phyloP scores from a whole-genome alignment of 306 rosid species.

The Begonia peltatifolia region DNA sequence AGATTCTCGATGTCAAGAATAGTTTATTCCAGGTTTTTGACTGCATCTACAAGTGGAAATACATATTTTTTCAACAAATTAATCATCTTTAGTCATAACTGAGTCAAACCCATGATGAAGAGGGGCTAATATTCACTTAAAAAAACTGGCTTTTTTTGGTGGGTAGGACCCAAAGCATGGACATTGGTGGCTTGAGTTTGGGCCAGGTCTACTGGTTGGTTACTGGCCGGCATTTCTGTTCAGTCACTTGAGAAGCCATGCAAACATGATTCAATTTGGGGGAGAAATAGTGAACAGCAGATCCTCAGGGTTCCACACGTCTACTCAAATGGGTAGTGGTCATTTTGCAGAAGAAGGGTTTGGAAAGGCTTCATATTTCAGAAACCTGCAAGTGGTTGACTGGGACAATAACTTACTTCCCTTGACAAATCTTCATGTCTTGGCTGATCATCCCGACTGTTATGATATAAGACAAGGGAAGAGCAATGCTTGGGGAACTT shows the following conservation, averaged over 20 bases:
- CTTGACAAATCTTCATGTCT: conserved; percentile 34
- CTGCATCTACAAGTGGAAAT: no score
- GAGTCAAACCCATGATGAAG: no score
- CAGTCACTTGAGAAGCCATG: conserved; percentile 57
- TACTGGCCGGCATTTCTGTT: conserved; percentile 65
- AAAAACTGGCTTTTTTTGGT: not conserved
- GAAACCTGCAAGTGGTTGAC: conserved; percentile 56
- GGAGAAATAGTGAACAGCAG: no score
- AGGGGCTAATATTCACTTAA: not conserved
- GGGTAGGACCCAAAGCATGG: conserved; percentile 63
- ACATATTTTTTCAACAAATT: no score
- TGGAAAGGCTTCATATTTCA: conserved; percentile 21
- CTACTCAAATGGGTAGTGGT: no score
- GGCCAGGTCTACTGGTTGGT: conserved; percentile 52
- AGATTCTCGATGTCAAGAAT: no score
- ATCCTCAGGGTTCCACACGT: no score
- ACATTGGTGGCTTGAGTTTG: conserved; percentile 71
- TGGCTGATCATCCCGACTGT: conserved; percentile 60
- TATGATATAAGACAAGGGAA: conserved; percentile 47
- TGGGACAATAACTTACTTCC: conserved; percentile 77
- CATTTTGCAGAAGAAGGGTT: no score
- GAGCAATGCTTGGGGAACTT: conserved; percentile 63
- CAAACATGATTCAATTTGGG: conserved; percentile 48
- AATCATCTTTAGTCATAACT: no score
- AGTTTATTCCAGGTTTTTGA: no score